Conservation (phyloP, 192 early-diverging fungal species). For the Phlyctochytrium arcticum region DNA sequence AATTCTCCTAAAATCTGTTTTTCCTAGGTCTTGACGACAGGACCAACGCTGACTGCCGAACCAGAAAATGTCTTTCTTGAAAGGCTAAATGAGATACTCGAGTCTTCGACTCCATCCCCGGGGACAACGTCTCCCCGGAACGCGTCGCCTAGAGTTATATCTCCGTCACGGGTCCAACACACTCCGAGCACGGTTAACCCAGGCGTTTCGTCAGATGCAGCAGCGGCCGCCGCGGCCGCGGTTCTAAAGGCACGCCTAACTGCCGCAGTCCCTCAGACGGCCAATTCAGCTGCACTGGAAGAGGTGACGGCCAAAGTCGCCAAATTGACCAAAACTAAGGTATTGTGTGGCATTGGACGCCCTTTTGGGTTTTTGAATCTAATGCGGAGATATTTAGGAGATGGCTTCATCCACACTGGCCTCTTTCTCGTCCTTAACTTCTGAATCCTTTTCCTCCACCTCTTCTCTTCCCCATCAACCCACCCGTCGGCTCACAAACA, state of each 20-base stretch:
- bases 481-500: background rate
- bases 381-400: too few species aligned
- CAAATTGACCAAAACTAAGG: conserved; percentile 32
- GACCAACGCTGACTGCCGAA: conserved; percentile 68
- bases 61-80: conserved; percentile 88
- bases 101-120: conserved; percentile 13
- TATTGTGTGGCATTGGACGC: background rate
- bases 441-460: background rate
- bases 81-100: conserved; percentile 67
- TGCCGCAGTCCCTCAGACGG: background rate
- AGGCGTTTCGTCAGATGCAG: too few species aligned
- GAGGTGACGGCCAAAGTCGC: conserved; percentile 36
- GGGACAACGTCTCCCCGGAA: background rate
- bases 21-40: conserved; percentile 53
- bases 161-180: too few species aligned
- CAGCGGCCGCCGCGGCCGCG: conserved; percentile 19
- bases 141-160: conserved; percentile 31
- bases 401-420: background rate
- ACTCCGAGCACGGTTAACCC: too few species aligned
- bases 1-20: background rate
- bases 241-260: conserved; percentile 2
- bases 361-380: too few species aligned
- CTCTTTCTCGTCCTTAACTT: background rate
- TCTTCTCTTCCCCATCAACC: background rate
- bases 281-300: conserved; percentile 19